phyloP scores from a whole-genome alignment of 345 rosid species.

The Salix viminalis region DNA sequence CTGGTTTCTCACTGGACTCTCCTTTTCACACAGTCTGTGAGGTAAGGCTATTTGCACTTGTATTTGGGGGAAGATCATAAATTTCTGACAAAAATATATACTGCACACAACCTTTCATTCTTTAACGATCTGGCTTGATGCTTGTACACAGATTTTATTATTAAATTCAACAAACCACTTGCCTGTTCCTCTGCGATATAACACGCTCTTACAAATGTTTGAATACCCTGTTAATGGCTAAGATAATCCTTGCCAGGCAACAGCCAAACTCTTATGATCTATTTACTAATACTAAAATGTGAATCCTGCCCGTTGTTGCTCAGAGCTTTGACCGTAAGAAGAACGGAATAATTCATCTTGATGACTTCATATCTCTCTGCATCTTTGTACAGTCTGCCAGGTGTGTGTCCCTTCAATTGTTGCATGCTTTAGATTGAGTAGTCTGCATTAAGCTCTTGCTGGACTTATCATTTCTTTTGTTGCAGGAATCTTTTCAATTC shows the following conservation, averaged over 20 bases:
- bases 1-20: constrained; percentile 58
- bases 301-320: constrained; percentile 2
- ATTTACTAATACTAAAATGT: neutral
- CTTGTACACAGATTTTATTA: neutral
- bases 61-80: neutral
- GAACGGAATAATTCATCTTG: constrained; percentile 56
- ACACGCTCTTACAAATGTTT: neutral
- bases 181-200: neutral
- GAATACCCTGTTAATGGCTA: neutral
- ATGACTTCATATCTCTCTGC: constrained; percentile 66
- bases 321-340: constrained; percentile 67
- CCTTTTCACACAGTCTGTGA: constrained; percentile 67
- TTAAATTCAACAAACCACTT: neutral
- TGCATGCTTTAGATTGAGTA: neutral
- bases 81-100: neutral
- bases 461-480: neutral
- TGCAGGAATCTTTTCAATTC: constrained; percentile 61
- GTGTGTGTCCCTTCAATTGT: constrained; percentile 24
- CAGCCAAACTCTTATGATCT: neutral
- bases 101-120: neutral
- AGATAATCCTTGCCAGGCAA: neutral
- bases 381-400: constrained; percentile 65
- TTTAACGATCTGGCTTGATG: constrained; percentile 2
- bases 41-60: constrained; percentile 26
- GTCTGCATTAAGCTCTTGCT: neutral